Base-by-base conservation (phyloP, 331 rosid genomes). In the Telfairia occidentalis region DNA sequence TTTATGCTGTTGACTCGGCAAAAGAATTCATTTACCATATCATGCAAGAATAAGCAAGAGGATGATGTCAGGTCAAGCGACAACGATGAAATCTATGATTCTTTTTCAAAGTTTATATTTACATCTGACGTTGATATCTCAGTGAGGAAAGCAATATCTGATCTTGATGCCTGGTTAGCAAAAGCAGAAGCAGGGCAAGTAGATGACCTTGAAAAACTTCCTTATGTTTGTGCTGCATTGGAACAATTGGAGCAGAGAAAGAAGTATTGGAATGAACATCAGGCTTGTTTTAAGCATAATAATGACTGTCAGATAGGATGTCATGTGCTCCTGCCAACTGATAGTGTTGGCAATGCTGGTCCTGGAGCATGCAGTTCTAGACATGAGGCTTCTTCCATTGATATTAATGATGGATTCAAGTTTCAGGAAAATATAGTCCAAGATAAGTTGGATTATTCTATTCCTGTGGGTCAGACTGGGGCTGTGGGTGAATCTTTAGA, bases 151-250 rank as follows among this genome's bases (percentile, higher is more conserved):
- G 92, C 98, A 71, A 88, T 91, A 69, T 86, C 92, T 15, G 96
- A 91, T 83, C 90, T 94, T 40, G 98, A 94, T 78, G 83, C 92
- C 65, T 94, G 98, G 98, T 83, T 94, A 66, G 97, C 86, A 71
- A 88, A 82, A 80, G 97, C 98, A 71, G 96, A 91, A 77, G 80
- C 96, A 2, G 97, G 97, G 78, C 89, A 90, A 80, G 98, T 94
- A 78, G 96, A 94, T 80, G 97, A 94, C 86, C 74, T 90, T 24
- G 98, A 90, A 91, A 91, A 85, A 88, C 96, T 94, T 81, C 97
- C 97, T 5, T 94, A 89, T 82, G 97, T 91, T 74, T 91, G 90
- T 88, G 97, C 92, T 82, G 98, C 96, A 78, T 83, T 91, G 92
- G 88, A 91, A 78, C 97, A 90, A 55, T 78, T 94, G 78, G 86